Evolutionary conservation across 495 filamentous ascomycete genomes (phyloP).

Genomic region (Pyrenula aspistea): DNA sequence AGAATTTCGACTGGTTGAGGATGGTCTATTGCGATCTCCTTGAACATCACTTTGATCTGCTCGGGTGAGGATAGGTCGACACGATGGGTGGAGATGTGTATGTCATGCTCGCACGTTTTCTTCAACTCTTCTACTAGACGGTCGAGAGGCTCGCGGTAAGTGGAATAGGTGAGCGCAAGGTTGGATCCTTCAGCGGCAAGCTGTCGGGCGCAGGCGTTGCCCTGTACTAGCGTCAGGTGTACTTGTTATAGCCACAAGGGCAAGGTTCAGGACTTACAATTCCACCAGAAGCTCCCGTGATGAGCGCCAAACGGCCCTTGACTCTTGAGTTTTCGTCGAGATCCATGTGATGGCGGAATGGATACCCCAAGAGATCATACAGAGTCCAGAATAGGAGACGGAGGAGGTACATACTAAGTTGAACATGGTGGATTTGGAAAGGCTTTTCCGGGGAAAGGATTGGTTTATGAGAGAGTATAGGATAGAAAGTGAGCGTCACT

Average conservation of each 20-base stretch:
- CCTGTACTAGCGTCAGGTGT: no score
- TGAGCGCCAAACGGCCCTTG: slow-evolving; percentile 44
- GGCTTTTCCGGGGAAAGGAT: background rate
- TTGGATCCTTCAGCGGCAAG: slow-evolving; percentile 39
- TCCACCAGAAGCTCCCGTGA: slow-evolving; percentile 55
- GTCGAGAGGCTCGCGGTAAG: background rate
- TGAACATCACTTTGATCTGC: slow-evolving; percentile 38
- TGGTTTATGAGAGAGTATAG: background rate
- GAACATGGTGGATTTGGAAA: background rate
- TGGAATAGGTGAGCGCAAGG: slow-evolving; percentile 50
- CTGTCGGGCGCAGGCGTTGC: slow-evolving; percentile 46
- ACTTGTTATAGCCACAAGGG: no score
- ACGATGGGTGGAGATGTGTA: slow-evolving; percentile 41
- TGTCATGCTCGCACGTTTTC: slow-evolving; percentile 13
- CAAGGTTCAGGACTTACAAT: slow-evolving; percentile 27
- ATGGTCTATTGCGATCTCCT: slow-evolving; percentile 37
- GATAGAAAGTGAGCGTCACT: no score
- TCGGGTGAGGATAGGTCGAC: slow-evolving; percentile 41
- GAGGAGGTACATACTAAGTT: background rate
- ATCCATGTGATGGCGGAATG: background rate
- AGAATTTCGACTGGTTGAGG: slow-evolving; percentile 49
- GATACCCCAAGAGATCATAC: background rate
- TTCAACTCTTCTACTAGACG: slow-evolving; percentile 6
- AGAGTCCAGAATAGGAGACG: background rate
- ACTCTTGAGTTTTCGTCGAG: slow-evolving; percentile 9